A percentile compares a stretch with the other conserved stretches of the same genome.
These are phyloP conservation scores for Russula griseocarnosa DNA, from an alignment of 768 basidiomycete species.

Conservation along the genomic window DNA sequence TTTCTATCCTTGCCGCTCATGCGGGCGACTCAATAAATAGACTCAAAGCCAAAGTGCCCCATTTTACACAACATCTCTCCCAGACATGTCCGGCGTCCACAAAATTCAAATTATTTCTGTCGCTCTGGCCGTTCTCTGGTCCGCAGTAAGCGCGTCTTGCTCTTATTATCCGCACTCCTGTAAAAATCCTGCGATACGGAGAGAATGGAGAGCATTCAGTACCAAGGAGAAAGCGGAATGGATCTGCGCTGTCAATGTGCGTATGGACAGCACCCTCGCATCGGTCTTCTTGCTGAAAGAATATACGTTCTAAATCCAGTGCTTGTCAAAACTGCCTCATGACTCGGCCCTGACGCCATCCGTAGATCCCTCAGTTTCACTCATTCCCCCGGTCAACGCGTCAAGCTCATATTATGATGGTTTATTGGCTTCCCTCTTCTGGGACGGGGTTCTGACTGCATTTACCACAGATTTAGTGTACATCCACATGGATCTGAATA, in stretches of 20 bases:
- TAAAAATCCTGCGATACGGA: constrained; percentile 27
- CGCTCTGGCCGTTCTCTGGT: neutral
- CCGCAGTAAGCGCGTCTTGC: neutral
- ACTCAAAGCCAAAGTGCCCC: neutral
- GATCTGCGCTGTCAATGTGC: constrained; percentile 31
- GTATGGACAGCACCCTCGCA: neutral
- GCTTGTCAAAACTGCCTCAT: constrained; percentile 20
- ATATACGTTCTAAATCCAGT: neutral
- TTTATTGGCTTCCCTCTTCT: neutral
- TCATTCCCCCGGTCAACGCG: constrained; percentile 24
- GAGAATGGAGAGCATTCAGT: constrained; percentile 30
- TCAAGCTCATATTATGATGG: constrained; percentile 28
- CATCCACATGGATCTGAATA: constrained; percentile 33
- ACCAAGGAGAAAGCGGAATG: constrained; percentile 27
- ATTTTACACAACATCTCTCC: neutral
- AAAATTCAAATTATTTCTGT: neutral
- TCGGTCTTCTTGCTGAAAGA: neutral
- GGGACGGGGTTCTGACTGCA: neutral
- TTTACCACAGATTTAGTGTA: constrained; percentile 28
- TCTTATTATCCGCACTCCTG: neutral
- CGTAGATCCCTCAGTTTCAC: constrained; percentile 15
- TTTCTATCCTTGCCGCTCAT: too few species aligned
- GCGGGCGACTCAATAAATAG: neutral
- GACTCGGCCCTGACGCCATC: constrained; percentile 21
- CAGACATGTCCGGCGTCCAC: constrained; percentile 1